These are phyloP conservation scores for Fomitiporia mediterranea DNA, from an alignment of 1,284 basidiomycete genomes.

Conservation along the genomic window DNA sequence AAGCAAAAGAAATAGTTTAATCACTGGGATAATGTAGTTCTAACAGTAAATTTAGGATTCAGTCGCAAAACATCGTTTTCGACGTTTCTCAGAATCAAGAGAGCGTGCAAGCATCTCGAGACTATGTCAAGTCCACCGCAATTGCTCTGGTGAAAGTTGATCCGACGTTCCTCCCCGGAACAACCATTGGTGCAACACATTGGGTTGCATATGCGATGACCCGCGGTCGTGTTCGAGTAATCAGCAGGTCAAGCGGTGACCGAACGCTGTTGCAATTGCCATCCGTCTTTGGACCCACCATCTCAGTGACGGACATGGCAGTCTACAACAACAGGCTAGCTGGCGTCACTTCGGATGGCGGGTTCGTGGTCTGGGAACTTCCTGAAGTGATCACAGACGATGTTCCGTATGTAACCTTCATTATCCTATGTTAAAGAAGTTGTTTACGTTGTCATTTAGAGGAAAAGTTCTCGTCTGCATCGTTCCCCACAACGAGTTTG, in stretches of 20 bases:
- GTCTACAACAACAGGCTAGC: constrained; percentile 76
- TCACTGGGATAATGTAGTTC: not conserved
- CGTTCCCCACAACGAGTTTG: constrained; percentile 49
- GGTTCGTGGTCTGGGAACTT: constrained; percentile 81
- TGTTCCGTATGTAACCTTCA: constrained; percentile 58
- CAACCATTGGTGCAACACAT: constrained; percentile 79
- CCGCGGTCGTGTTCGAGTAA: constrained; percentile 79
- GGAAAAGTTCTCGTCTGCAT: constrained; percentile 68
- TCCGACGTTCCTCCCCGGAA: constrained; percentile 71
- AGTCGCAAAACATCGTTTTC: constrained; percentile 60
- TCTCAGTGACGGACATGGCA: constrained; percentile 77
- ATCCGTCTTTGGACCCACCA: constrained; percentile 50
- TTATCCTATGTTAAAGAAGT: not conserved
- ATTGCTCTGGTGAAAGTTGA: constrained; percentile 82
- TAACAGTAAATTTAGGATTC: constrained; percentile 14
- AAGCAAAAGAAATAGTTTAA: constrained; percentile 21
- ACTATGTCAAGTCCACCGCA: constrained; percentile 73
- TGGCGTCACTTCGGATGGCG: constrained; percentile 79
- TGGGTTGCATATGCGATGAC: constrained; percentile 90
- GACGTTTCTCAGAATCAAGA: constrained; percentile 67
- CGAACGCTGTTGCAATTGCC: constrained; percentile 77
- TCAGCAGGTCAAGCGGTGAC: constrained; percentile 79
- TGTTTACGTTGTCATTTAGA: constrained; percentile 32
- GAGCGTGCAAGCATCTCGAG: constrained; percentile 66
- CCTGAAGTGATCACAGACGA: constrained; percentile 77